phyloP scores from a whole-genome alignment of 106 monocot genomes.

The Dioscorea dumetorum region DNA sequence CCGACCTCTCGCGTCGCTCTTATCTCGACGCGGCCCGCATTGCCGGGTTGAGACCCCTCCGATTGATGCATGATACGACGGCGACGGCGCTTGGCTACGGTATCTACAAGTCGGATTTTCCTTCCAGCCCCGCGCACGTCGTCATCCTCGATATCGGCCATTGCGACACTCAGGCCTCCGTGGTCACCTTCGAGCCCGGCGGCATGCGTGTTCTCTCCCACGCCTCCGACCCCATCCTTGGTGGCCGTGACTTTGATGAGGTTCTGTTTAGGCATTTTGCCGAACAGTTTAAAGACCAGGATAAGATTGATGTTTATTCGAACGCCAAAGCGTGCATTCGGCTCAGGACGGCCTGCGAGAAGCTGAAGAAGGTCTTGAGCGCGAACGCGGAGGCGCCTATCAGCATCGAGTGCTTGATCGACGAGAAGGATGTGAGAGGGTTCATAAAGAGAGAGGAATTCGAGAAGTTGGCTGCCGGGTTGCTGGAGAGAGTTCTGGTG shows the following conservation, averaged over 20 bases:
- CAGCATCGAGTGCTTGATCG: constrained; percentile 93
- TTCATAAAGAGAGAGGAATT: constrained; percentile 87
- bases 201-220: constrained; percentile 63
- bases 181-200: constrained; percentile 39
- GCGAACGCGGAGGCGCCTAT: constrained; percentile 70
- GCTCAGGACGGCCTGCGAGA: constrained; percentile 67
- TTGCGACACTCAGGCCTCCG: constrained; percentile 75
- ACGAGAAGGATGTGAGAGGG: constrained; percentile 90
- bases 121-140: constrained; percentile 9
- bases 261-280: constrained; percentile 64
- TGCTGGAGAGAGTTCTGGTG: constrained; percentile 55
- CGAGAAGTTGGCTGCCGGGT: constrained; percentile 52
- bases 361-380: constrained; percentile 88
- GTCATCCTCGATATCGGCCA: constrained; percentile 79
- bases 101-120: constrained; percentile 51
- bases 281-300: constrained; percentile 48
- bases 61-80: constrained; percentile 69
- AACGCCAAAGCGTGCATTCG: constrained; percentile 56
- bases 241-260: constrained; percentile 88
- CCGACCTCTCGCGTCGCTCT: constrained; percentile 49
- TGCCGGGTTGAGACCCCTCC: constrained; percentile 65
- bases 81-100: constrained; percentile 83
- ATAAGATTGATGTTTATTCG: constrained; percentile 56
- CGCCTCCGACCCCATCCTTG: constrained; percentile 53
- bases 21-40: constrained; percentile 81